Evolutionary conservation across 2,329 filamentous ascomycete species (phyloP).

Genomic region (Aspergillus sclerotialis): DNA sequence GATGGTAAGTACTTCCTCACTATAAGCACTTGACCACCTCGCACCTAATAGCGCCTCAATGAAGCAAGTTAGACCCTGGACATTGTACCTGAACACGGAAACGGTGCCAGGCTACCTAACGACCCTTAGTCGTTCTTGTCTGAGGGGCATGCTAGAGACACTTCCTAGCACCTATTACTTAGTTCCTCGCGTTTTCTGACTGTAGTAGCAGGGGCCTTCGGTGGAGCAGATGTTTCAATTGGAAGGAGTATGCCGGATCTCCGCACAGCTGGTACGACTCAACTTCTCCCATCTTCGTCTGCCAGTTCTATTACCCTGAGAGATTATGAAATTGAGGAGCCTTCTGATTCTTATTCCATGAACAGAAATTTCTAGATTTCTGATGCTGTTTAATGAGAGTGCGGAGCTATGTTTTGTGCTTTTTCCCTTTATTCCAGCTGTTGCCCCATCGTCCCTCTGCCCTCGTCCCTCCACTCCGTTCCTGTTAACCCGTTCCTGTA

Average conservation of each 20-base stretch:
- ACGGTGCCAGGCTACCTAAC: too few relatives aligned
- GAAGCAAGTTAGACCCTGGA: too few relatives aligned
- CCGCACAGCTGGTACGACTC: constrained; percentile 25
- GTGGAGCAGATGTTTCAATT: constrained; percentile 10
- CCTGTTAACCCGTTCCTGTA: constrained; percentile 8
- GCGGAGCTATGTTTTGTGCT: background rate
- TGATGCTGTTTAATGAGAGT: background rate
- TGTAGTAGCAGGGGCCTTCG: background rate
- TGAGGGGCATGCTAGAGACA: too few relatives aligned
- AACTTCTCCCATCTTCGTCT: constrained; percentile 24
- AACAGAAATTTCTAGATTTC: constrained; percentile 8
- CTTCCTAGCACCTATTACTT: too few relatives aligned
- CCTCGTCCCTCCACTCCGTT: background rate
- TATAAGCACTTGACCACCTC: too few relatives aligned
- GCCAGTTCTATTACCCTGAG: constrained; percentile 19
- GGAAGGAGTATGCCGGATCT: constrained; percentile 20
- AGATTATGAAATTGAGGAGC: constrained; percentile 34
- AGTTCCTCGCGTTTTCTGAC: background rate
- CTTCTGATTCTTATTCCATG: constrained; percentile 8
- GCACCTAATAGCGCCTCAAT: too few relatives aligned
- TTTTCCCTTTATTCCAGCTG: background rate
- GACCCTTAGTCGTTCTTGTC: too few relatives aligned
- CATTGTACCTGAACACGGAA: too few relatives aligned
- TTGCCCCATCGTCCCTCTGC: too few relatives aligned
- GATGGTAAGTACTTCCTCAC: constrained; percentile 19